A percentile compares a stretch with the other conserved stretches of the same genome.
phyloP scores from a whole-genome alignment of 331 rosid species.

The Pyracantha coccinea region DNA sequence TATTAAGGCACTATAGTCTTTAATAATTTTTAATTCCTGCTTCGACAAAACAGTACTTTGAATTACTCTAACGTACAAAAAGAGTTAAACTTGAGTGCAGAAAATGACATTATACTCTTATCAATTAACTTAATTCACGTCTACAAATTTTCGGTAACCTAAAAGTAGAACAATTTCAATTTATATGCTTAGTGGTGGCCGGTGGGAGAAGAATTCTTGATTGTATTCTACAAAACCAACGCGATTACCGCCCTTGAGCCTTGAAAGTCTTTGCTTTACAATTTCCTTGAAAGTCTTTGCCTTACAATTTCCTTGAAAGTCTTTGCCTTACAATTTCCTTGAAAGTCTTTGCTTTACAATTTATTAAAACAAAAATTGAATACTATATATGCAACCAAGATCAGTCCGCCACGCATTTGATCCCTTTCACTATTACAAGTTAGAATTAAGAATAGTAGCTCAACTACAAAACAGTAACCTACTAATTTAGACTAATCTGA shows the following conservation, averaged over 20 bases:
- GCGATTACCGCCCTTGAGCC: neutral
- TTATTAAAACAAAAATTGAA: too few relatives aligned
- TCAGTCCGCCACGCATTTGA: neutral
- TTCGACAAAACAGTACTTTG: too few relatives aligned
- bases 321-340: neutral
- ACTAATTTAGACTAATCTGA: neutral
- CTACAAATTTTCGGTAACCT: neutral
- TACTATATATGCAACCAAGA: neutral
- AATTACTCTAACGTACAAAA: too few relatives aligned
- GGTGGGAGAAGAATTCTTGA: neutral
- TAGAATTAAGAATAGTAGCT: neutral
- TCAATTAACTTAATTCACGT: too few relatives aligned
- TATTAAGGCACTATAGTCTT: neutral
- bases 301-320: neutral
- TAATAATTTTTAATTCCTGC: too few relatives aligned
- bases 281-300: neutral
- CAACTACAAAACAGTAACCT: neutral
- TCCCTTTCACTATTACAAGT: neutral
- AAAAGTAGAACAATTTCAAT: too few relatives aligned
- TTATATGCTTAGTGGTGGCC: neutral
- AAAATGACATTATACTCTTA: too few relatives aligned
- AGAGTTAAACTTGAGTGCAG: too few relatives aligned
- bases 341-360: neutral
- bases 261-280: conserved; percentile 1
- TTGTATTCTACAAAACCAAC: neutral